Conservation (phyloP, 352 stramenopile genomes). For the Sclerospora graminicola region DNA sequence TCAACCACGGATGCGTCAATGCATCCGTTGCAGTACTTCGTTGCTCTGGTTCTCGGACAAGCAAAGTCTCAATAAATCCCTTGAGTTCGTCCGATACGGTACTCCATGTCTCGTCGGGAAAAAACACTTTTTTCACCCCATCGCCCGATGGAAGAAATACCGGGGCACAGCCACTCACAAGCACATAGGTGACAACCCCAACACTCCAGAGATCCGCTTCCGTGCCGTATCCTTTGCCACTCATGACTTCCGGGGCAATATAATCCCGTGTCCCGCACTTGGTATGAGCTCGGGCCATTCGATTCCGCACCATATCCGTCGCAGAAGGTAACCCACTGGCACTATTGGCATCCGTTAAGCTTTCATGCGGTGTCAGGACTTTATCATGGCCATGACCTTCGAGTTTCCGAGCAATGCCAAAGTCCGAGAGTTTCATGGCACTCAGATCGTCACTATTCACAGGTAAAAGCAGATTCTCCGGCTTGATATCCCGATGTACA, state of each 20-base stretch:
- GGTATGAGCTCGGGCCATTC: constrained; percentile 61
- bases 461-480: constrained; percentile 72
- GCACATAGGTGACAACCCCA: constrained; percentile 86
- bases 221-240: constrained; percentile 88
- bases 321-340: constrained; percentile 8
- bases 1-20: constrained; percentile 68
- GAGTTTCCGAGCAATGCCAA: constrained; percentile 70
- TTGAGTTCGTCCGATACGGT: constrained; percentile 47
- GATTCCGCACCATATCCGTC: constrained; percentile 40
- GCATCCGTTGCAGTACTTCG: constrained; percentile 56
- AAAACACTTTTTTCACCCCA: constrained; percentile 65
- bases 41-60: constrained; percentile 70
- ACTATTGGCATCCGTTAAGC: constrained; percentile 52
- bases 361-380: constrained; percentile 63
- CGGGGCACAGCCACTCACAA: constrained; percentile 72
- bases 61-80: constrained; percentile 56
- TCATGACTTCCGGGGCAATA: constrained; percentile 77
- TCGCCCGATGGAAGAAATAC: constrained; percentile 56
- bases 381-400: constrained; percentile 39
- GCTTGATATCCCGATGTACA: constrained; percentile 82
- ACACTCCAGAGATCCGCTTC: constrained; percentile 92
- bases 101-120: constrained; percentile 60
- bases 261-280: constrained; percentile 81
- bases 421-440: constrained; percentile 78
- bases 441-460: constrained; percentile 40